A percentile compares a stretch with the other conserved stretches of the same genome.
phyloP scores from a whole-genome alignment of 2,329 filamentous ascomycete genomes.

The Acephala macrosclerotiorum region DNA sequence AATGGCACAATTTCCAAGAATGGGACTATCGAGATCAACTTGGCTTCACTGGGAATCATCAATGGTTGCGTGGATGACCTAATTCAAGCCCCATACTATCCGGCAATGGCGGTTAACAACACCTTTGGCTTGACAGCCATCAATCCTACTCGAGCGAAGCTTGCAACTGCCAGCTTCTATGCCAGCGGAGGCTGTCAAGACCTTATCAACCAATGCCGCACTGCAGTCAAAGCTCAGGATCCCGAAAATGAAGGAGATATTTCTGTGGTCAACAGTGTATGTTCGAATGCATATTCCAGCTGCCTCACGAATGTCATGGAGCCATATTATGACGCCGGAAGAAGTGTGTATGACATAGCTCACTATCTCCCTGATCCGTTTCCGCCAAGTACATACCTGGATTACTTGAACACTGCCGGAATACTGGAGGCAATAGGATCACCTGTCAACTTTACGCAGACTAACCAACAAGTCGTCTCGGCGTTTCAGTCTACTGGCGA shows the following conservation, averaged over 20 bases:
- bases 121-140: conserved; percentile 70
- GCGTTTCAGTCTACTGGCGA: conserved; percentile 63
- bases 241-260: conserved; percentile 50
- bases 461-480: conserved; percentile 53
- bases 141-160: conserved; percentile 56
- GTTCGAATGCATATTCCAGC: conserved; percentile 43
- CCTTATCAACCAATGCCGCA: conserved; percentile 59
- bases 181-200: conserved; percentile 59
- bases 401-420: conserved; percentile 70
- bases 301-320: conserved; percentile 46
- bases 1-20: conserved; percentile 57
- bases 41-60: conserved; percentile 71
- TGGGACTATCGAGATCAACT: conserved; percentile 63
- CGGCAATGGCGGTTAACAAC: conserved; percentile 66
- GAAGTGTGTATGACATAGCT: conserved; percentile 47
- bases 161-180: conserved; percentile 55
- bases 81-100: conserved; percentile 64
- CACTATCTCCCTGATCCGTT: conserved; percentile 60
- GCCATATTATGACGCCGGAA: conserved; percentile 43
- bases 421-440: conserved; percentile 68
- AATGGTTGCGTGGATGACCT: conserved; percentile 75
- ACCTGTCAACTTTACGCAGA: conserved; percentile 64
- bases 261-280: conserved; percentile 44
- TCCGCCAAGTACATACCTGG: conserved; percentile 65
- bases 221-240: conserved; percentile 49